Conservation (phyloP, 441 rosid species). For the Metrosideros polymorpha region DNA sequence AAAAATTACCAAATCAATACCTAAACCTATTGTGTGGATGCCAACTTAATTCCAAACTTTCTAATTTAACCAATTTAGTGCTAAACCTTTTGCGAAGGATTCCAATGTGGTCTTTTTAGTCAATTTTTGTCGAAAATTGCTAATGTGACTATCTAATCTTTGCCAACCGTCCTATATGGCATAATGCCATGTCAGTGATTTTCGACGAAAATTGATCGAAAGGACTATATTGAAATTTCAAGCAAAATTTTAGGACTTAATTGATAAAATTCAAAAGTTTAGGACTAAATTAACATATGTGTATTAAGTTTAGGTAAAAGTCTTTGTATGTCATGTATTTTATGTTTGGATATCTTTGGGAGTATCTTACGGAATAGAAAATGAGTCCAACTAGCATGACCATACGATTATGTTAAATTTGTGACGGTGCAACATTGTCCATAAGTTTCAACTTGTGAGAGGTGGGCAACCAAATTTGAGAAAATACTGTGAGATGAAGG, state of each 20-base stretch:
- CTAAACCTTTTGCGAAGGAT: fast-evolving
- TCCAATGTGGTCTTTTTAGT: fast-evolving
- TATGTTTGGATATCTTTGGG: not conserved
- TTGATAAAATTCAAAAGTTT: fast-evolving
- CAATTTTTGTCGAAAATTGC: fast-evolving
- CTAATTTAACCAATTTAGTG: fast-evolving
- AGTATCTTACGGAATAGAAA: fast-evolving
- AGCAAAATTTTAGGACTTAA: fast-evolving
- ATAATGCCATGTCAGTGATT: fast-evolving
- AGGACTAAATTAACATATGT: fast-evolving
- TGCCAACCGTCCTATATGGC: fast-evolving
- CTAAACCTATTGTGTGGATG: fast-evolving
- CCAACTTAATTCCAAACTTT: fast-evolving
- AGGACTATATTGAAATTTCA: fast-evolving
- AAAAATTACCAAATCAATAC: not conserved
- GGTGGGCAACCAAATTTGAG: not conserved
- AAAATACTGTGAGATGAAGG: not conserved
- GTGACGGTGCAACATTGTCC: not conserved
- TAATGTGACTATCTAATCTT: fast-evolving
- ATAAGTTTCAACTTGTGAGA: not conserved
- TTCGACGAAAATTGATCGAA: fast-evolving
- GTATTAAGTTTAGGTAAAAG: fast-evolving
- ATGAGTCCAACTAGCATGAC: not conserved
- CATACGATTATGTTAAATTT: too few relatives aligned
- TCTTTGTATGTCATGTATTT: not conserved